Base-by-base conservation (phyloP, 371 early-diverging fungal species). In the Circinella umbellata region DNA sequence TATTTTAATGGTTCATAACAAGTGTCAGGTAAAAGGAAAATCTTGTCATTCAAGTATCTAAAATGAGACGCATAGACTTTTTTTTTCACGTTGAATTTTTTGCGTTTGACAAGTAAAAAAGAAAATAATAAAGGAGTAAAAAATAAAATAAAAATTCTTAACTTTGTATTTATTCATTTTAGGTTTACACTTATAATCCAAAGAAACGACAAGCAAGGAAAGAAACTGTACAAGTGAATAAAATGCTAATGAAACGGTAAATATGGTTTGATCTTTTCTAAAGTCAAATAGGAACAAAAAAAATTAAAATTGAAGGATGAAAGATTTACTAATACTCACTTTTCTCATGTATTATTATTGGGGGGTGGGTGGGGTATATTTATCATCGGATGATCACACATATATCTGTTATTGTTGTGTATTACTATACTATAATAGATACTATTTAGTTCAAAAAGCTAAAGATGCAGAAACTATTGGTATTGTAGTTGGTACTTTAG, bases 401-500 rank as follows among this genome's bases (percentile, higher is more conserved):
- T 27, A 42, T 11, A 42, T 9, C 42, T 42, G 11, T 42, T 42
- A 42, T 42, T 42, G 11, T 42, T 42, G 11, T 51, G 27, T 10
- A 3, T 64, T n/a, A 18, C 39, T 1, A 20, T 54, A 38, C 20
- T 36, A 39, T 27, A 27, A 27, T 66, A 86, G 92, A 46, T 95
- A 91, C 75, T 88, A 86, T 64, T 80, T 93, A 75, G 90, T 98
- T 18, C 95, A 96, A 77, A 93, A 92, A 68, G 97, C 96, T n/a
- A 91, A 90, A 69, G 97, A 98, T 79, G 94, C 97, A 1, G 88
- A 92, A 63, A 91, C 95, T 10, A 88, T 98, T 75, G 98, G 98
- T 35, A 94, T 98, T 42, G 95, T 97, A 11, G 95, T 96, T n/a
- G 98, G 98, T 34, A 97, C 98, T 0, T 81, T 97, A 37, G 97